Percentiles rank a stretch among this genome's conserved stretches.
Conservation (phyloP, 768 basidiomycete genomes). For the Naematelia encephala region DNA sequence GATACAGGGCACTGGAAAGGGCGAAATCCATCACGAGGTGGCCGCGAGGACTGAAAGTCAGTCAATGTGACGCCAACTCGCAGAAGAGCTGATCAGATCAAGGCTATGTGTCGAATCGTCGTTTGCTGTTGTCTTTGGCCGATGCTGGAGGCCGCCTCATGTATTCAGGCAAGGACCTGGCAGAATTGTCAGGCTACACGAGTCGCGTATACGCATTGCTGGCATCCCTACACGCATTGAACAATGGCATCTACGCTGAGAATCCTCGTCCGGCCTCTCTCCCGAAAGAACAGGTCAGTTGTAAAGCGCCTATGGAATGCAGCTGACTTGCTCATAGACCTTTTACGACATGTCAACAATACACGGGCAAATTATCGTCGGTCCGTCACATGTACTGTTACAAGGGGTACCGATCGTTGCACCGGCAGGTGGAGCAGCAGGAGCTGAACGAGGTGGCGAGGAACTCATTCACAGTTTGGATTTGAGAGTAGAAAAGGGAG, state of each 20-base stretch:
- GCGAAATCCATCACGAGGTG: slow-evolving; percentile 23
- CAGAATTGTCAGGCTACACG: slow-evolving; percentile 92
- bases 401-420: slow-evolving; percentile 53
- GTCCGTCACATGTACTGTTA: slow-evolving; percentile 56
- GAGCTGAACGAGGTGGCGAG: slow-evolving; percentile 50
- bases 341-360: slow-evolving; percentile 66
- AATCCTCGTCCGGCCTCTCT: slow-evolving; percentile 54
- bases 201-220: slow-evolving; percentile 82
- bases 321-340: slow-evolving; percentile 38
- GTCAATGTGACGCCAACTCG: slow-evolving; percentile 1
- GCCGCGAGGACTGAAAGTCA: slow-evolving; percentile 45
- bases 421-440: slow-evolving; percentile 51
- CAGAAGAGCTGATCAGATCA: slow-evolving; percentile 5
- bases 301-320: not conserved
- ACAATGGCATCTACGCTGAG: slow-evolving; percentile 50
- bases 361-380: slow-evolving; percentile 58
- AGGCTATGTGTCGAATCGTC: slow-evolving; percentile 90
- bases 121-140: slow-evolving; percentile 86
- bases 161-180: slow-evolving; percentile 93
- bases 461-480: slow-evolving; percentile 70
- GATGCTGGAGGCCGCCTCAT: slow-evolving; percentile 93
- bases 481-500: slow-evolving; percentile 62
- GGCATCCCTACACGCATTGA: slow-evolving; percentile 75
- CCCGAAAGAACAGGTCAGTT: slow-evolving; percentile 47
- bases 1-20: slow-evolving; percentile 2